phyloP scores from a whole-genome alignment of 768 basidiomycete genomes.

The Podaxis sp. region DNA sequence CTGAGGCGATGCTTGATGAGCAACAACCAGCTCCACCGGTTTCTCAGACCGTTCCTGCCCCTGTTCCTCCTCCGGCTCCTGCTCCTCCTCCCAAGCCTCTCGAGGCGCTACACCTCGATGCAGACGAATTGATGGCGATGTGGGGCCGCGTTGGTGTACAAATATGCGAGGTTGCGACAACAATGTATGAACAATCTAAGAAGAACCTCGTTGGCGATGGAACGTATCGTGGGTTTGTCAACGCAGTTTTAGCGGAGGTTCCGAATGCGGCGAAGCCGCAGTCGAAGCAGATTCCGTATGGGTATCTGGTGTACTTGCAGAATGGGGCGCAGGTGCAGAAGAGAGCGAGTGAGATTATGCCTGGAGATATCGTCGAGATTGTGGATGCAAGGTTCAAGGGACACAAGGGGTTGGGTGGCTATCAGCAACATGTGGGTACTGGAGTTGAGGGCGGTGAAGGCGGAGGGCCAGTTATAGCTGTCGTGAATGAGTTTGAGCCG shows the following conservation, averaged over 20 bases:
- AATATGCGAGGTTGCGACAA: slow-evolving; percentile 67
- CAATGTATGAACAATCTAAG: slow-evolving; percentile 74
- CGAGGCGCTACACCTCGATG: slow-evolving; percentile 38
- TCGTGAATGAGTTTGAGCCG: slow-evolving; percentile 79
- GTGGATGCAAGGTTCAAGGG: slow-evolving; percentile 71
- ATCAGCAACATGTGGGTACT: slow-evolving; percentile 56
- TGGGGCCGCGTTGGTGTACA: slow-evolving; percentile 77
- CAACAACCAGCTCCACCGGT: slow-evolving; percentile 20
- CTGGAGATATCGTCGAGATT: slow-evolving; percentile 80
- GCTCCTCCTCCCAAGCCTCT: slow-evolving; percentile 14
- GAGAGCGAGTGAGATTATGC: slow-evolving; percentile 77
- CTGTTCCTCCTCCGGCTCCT: slow-evolving; percentile 12
- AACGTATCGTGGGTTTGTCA: slow-evolving; percentile 76
- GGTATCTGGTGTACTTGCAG: slow-evolving; percentile 78
- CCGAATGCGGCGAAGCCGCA: slow-evolving; percentile 50
- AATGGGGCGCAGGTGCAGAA: slow-evolving; percentile 64
- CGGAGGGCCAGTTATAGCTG: slow-evolving; percentile 61
- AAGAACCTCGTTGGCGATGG: slow-evolving; percentile 82
- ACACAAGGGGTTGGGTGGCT: slow-evolving; percentile 80
- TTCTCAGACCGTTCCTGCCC: slow-evolving; percentile 10
- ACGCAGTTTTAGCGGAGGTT: slow-evolving; percentile 63
- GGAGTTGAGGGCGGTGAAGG: slow-evolving; percentile 36
- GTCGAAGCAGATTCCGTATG: slow-evolving; percentile 44
- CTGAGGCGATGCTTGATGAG: slow-evolving; percentile 36
- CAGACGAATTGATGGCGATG: slow-evolving; percentile 69